Conservation (phyloP, 2,329 filamentous ascomycete species). For the Fusarium sp. region DNA sequence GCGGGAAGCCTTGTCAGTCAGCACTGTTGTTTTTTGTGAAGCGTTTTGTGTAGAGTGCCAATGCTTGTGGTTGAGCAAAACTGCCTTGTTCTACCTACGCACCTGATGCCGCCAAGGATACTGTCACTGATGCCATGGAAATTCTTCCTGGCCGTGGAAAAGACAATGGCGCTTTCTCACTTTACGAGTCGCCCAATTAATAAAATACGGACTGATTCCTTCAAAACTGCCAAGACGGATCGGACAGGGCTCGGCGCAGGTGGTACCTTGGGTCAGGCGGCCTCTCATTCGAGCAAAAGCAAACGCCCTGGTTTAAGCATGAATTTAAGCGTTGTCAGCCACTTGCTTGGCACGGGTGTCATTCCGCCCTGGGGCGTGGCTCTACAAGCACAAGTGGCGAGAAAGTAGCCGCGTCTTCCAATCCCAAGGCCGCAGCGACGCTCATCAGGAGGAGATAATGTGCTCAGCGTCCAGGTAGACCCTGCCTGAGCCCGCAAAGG, state of each 20-base stretch:
- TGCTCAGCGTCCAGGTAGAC: constrained; percentile 6
- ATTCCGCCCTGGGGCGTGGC: constrained; percentile 39
- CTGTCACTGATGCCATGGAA: neutral
- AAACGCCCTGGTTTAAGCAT: constrained; percentile 57
- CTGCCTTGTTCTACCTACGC: neutral
- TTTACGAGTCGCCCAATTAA: constrained; percentile 18
- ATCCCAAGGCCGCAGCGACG: constrained; percentile 21
- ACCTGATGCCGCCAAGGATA: neutral
- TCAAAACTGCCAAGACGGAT: constrained; percentile 33
- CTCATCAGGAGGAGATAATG: neutral
- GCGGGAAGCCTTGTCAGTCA: constrained; percentile 1
- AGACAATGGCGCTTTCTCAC: neutral
- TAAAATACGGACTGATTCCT: constrained; percentile 14
- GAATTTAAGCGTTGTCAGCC: constrained; percentile 62
- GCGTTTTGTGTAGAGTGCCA: constrained; percentile 1
- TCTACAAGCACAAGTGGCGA: neutral
- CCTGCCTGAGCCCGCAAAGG: constrained; percentile 26
- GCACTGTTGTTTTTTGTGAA: neutral
- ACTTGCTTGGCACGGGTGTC: constrained; percentile 53
- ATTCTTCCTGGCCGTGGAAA: constrained; percentile 16
- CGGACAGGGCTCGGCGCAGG: constrained; percentile 24
- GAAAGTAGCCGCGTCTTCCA: constrained; percentile 8
- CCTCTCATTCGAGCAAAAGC: constrained; percentile 32
- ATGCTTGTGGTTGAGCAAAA: neutral
- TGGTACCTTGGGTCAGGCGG: constrained; percentile 36